A percentile compares a stretch with the other conserved stretches of the same genome.
phyloP scores from a whole-genome alignment of 805 yeast species.

The Ogataea dorogensis region DNA sequence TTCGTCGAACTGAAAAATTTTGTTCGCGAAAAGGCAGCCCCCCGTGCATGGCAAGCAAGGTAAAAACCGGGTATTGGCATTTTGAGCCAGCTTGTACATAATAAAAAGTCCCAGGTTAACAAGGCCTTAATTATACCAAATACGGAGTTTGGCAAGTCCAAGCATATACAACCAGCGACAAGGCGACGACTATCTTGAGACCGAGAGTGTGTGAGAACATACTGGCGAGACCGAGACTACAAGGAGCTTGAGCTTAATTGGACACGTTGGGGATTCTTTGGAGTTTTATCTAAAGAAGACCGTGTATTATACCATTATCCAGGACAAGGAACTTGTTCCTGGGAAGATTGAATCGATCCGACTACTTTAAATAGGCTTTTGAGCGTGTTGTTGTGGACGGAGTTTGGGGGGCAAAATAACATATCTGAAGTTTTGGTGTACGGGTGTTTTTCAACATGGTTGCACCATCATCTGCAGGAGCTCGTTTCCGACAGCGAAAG shows the following conservation, averaged over 20 bases:
- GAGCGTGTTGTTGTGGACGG: constrained; percentile 9
- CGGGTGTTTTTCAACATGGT: constrained; percentile 26
- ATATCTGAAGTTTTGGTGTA: constrained; percentile 4
- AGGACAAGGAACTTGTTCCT: not conserved
- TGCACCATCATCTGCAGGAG: constrained; percentile 44
- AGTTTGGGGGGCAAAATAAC: constrained; percentile 9
- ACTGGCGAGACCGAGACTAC: constrained; percentile 9
- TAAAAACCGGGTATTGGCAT: constrained; percentile 10
- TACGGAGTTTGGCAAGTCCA: constrained; percentile 11
- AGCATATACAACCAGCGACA: constrained; percentile 7
- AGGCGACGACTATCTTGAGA: constrained; percentile 7
- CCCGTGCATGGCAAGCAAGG: constrained; percentile 11
- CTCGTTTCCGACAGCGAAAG: constrained; percentile 91
- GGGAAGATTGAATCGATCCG: constrained; percentile 3
- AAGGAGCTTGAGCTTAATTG: constrained; percentile 4
- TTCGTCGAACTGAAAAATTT: constrained; percentile 12
- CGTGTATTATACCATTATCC: constrained; percentile 2
- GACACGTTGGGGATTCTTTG: constrained; percentile 6
- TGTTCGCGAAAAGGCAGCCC: constrained; percentile 13
- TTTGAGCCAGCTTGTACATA: constrained; percentile 15
- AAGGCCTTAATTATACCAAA: constrained; percentile 7
- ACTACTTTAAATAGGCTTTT: not conserved
- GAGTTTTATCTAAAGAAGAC: not conserved
- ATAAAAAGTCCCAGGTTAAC: constrained; percentile 8
- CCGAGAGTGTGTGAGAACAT: constrained; percentile 11